A percentile compares a stretch with the other conserved stretches of the same genome.
These are phyloP conservation scores for Rhizopogon sp. DNA, from an alignment of 768 basidiomycete species.

Conservation along the genomic window DNA sequence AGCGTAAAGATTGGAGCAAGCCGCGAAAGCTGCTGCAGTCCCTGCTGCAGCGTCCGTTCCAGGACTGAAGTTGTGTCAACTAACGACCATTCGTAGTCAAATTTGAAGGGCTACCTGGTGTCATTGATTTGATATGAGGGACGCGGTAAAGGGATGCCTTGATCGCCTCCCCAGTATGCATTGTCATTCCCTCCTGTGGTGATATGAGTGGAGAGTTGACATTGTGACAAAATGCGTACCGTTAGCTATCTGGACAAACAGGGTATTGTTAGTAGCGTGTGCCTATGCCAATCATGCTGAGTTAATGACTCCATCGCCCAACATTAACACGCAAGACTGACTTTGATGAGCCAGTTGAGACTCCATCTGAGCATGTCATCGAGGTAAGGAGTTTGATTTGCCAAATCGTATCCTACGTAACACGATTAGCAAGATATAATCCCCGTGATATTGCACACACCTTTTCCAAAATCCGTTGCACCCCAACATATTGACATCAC, in stretches of 20 bases:
- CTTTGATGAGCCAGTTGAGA: constrained; percentile 89
- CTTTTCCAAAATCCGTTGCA: constrained; percentile 77
- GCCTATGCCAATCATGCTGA: constrained; percentile 43
- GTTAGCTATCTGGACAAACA: constrained; percentile 75
- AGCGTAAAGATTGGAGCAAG: constrained; percentile 80
- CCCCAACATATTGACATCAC: constrained; percentile 91
- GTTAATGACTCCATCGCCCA: neutral
- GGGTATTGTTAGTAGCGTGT: constrained; percentile 65
- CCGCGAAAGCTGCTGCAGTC: constrained; percentile 81
- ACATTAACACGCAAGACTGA: constrained; percentile 20
- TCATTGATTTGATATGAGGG: constrained; percentile 76
- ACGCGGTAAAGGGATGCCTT: constrained; percentile 66
- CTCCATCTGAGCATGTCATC: constrained; percentile 90
- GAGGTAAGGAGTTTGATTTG: constrained; percentile 88
- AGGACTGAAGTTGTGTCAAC: constrained; percentile 35
- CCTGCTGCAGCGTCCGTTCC: constrained; percentile 89
- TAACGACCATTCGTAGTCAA: neutral
- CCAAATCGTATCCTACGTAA: constrained; percentile 65
- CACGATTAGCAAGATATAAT: neutral
- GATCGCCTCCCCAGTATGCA: constrained; percentile 88
- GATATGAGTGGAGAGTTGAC: neutral
- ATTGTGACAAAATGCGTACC: constrained; percentile 33
- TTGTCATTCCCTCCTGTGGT: constrained; percentile 57
- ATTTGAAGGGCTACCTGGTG: constrained; percentile 34
- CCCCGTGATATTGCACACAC: constrained; percentile 26